A percentile compares a stretch with the other conserved stretches of the same genome.
Evolutionary conservation across 805 yeast species (phyloP).

Genomic region (Schizosaccharomyces lindneri): DNA sequence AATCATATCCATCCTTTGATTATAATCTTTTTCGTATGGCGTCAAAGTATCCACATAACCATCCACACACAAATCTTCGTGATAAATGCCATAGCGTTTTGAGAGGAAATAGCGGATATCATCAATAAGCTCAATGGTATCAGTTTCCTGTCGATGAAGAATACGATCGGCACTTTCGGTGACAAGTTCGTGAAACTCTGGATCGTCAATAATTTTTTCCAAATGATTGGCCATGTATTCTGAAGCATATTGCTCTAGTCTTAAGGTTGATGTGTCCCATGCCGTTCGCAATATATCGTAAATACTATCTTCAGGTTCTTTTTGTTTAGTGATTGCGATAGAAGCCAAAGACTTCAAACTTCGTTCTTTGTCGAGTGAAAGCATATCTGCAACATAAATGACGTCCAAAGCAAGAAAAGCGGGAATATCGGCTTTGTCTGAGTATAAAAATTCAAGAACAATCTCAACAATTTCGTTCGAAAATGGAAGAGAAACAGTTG

Average conservation of each 20-base stretch:
- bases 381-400: slow-evolving; percentile 31
- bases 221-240: slow-evolving; percentile 29
- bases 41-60: slow-evolving; percentile 10
- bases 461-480: slow-evolving; percentile 8
- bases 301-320: slow-evolving; percentile 16
- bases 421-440: slow-evolving; percentile 29
- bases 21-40: slow-evolving; percentile 14
- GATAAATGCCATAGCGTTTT: slow-evolving; percentile 16
- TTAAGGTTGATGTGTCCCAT: slow-evolving; percentile 41
- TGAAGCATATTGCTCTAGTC: slow-evolving; percentile 41
- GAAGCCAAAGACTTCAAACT: slow-evolving; percentile 26
- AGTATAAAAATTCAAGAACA: slow-evolving; percentile 31
- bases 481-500: neutral
- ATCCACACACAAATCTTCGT: slow-evolving; percentile 7
- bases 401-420: slow-evolving; percentile 28
- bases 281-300: slow-evolving; percentile 37
- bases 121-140: slow-evolving; percentile 56
- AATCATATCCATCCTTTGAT: slow-evolving; percentile 17
- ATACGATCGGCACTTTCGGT: slow-evolving; percentile 33
- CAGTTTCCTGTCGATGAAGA: slow-evolving; percentile 38
- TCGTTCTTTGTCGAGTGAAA: slow-evolving; percentile 31
- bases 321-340: slow-evolving; percentile 12
- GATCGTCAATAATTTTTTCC: slow-evolving; percentile 15
- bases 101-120: slow-evolving; percentile 43
- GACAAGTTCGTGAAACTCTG: slow-evolving; percentile 18